These are phyloP conservation scores for Gremmenia infestans DNA, from an alignment of 2,329 filamentous ascomycete species.

Conservation along the genomic window DNA sequence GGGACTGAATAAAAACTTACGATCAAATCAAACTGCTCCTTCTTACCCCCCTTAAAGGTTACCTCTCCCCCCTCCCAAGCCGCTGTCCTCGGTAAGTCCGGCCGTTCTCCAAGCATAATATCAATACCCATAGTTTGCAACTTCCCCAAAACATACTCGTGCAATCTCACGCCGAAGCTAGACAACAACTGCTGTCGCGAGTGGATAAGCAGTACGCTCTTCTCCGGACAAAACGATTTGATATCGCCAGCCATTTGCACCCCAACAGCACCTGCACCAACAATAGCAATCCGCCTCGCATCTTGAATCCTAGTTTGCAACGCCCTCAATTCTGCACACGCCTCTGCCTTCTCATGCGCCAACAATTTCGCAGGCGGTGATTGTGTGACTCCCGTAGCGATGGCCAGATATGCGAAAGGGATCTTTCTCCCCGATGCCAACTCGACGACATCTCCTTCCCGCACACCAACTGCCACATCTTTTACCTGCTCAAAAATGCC, in stretches of 20 bases:
- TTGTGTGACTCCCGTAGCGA: slow-evolving; percentile 39
- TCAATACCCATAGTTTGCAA: slow-evolving; percentile 36
- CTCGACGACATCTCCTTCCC: slow-evolving; percentile 31
- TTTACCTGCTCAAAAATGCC: slow-evolving; percentile 32
- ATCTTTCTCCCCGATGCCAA: slow-evolving; percentile 34
- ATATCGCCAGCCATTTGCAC: slow-evolving; percentile 45
- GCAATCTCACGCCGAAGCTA: slow-evolving; percentile 38
- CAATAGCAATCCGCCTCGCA: slow-evolving; percentile 29
- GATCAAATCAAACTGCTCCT: slow-evolving; percentile 37
- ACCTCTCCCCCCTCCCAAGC: slow-evolving; percentile 21
- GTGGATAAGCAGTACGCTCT: slow-evolving; percentile 43
- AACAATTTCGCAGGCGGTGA: slow-evolving; percentile 32
- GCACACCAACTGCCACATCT: slow-evolving; percentile 31
- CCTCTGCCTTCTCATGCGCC: slow-evolving; percentile 27
- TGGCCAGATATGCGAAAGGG: slow-evolving; percentile 37
- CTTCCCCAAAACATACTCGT: slow-evolving; percentile 31
- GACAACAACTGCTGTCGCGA: slow-evolving; percentile 39
- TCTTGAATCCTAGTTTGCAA: slow-evolving; percentile 31
- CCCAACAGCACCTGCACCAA: slow-evolving; percentile 46
- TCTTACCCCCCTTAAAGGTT: slow-evolving; percentile 30
- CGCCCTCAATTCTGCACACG: slow-evolving; percentile 27
- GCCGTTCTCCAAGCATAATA: slow-evolving; percentile 35
- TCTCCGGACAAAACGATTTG: slow-evolving; percentile 41
- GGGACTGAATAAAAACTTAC: slow-evolving; percentile 22
- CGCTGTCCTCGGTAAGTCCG: slow-evolving; percentile 8